Conservation (phyloP, 2,329 filamentous ascomycete genomes). For the Aaosphaeria arxii region DNA sequence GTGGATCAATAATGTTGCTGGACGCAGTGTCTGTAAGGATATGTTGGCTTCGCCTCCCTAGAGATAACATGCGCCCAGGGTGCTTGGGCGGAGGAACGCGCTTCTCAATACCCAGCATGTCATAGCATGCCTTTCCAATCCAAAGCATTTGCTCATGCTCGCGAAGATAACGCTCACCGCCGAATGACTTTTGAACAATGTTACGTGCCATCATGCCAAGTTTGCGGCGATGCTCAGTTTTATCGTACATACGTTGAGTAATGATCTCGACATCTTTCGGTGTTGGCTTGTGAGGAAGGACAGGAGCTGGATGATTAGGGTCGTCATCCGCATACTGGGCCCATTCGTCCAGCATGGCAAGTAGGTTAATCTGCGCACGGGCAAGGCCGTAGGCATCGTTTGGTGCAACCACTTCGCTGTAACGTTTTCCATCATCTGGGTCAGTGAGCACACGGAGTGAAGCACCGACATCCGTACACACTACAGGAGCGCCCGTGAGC, state of each 20-base stretch:
- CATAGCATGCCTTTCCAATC: constrained; percentile 35
- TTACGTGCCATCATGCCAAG: constrained; percentile 58
- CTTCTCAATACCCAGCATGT: constrained; percentile 30
- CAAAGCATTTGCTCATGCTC: constrained; percentile 57
- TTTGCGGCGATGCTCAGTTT: constrained; percentile 53
- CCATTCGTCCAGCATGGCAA: constrained; percentile 63
- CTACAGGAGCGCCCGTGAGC: constrained; percentile 54
- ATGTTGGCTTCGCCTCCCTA: constrained; percentile 8
- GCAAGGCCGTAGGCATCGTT: constrained; percentile 62
- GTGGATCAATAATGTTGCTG: constrained; percentile 21
- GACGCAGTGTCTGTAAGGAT: constrained; percentile 15
- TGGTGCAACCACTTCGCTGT: constrained; percentile 62
- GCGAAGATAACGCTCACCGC: constrained; percentile 58
- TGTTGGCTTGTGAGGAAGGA: constrained; percentile 50
- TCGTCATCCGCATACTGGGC: constrained; percentile 55
- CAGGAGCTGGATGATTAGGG: constrained; percentile 35
- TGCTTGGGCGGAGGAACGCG: constrained; percentile 23
- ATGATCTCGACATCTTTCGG: constrained; percentile 52
- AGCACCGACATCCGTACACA: constrained; percentile 57
- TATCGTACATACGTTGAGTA: constrained; percentile 59
- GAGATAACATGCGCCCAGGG: constrained; percentile 25
- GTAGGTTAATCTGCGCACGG: constrained; percentile 59
- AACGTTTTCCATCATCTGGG: constrained; percentile 46
- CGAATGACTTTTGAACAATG: constrained; percentile 59
- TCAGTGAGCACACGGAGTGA: constrained; percentile 57